Evolutionary conservation across 2,329 filamentous ascomycete species (phyloP).

Genomic region (Botryotinia convoluta): DNA sequence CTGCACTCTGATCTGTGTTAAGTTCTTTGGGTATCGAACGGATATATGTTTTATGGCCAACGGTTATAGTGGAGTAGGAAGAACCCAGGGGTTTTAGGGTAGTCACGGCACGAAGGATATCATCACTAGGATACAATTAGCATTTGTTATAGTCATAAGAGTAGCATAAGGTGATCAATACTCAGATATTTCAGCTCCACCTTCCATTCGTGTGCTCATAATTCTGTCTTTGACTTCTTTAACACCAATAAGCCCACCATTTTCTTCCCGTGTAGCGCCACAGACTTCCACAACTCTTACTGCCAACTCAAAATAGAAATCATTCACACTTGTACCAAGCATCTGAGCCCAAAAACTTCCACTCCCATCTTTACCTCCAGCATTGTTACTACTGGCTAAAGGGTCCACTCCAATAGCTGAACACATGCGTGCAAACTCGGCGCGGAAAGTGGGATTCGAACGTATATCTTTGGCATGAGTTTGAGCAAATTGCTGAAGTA

Average conservation of each 20-base stretch:
- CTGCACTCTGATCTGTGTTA: slow-evolving; percentile 88
- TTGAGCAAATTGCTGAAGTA: slow-evolving; percentile 91
- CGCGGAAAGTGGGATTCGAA: slow-evolving; percentile 89
- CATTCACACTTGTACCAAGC: slow-evolving; percentile 86
- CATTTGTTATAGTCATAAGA: background rate
- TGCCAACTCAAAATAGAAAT: slow-evolving; percentile 97
- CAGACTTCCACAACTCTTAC: slow-evolving; percentile 96
- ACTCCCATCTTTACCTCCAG: slow-evolving; percentile 47
- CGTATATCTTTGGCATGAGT: slow-evolving; percentile 96
- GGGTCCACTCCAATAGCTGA: slow-evolving; percentile 95
- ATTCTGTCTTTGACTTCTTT: slow-evolving; percentile 76
- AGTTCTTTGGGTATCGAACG: slow-evolving; percentile 92
- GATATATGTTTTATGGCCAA: slow-evolving; percentile 84
- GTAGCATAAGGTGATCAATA: slow-evolving; percentile 41
- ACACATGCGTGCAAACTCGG: slow-evolving; percentile 98
- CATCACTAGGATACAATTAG: slow-evolving; percentile 56
- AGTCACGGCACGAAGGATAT: slow-evolving; percentile 84
- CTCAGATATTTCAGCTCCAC: slow-evolving; percentile 75
- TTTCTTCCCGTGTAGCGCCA: slow-evolving; percentile 79
- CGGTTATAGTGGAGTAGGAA: slow-evolving; percentile 78
- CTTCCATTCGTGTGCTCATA: slow-evolving; percentile 68
- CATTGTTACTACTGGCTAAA: slow-evolving; percentile 64
- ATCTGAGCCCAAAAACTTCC: slow-evolving; percentile 90
- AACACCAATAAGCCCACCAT: slow-evolving; percentile 86
- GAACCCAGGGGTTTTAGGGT: slow-evolving; percentile 84